These are phyloP conservation scores for Phaffia rhodozyma DNA, from an alignment of 1,284 basidiomycete genomes.

Conservation along the genomic window DNA sequence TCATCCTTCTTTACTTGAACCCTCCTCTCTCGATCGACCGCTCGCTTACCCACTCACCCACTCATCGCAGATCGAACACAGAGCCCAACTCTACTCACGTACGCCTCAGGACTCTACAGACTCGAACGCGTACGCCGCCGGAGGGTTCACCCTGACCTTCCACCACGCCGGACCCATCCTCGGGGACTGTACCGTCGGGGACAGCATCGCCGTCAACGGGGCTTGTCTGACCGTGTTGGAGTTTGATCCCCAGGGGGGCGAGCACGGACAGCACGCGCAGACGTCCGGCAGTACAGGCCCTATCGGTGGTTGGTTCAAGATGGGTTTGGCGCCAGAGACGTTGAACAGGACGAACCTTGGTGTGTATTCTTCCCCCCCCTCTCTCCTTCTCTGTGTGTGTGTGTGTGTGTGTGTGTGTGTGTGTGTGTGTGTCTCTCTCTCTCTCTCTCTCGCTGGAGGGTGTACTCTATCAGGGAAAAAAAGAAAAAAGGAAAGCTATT, in stretches of 20 bases:
- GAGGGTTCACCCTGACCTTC: slow-evolving; percentile 81
- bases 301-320: slow-evolving; percentile 78
- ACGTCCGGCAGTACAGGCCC: no score
- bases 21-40: background rate
- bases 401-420: background rate
- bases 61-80: slow-evolving; percentile 33
- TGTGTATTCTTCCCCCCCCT: slow-evolving; percentile 32
- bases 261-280: no score
- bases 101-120: slow-evolving; percentile 34
- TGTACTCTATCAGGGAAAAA: no score
- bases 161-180: slow-evolving; percentile 61
- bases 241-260: slow-evolving; percentile 47
- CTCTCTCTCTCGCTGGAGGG: background rate
- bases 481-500: no score
- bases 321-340: slow-evolving; percentile 93
- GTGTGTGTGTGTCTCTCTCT: background rate
- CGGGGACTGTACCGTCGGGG: slow-evolving; percentile 82
- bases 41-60: no score
- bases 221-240: slow-evolving; percentile 81
- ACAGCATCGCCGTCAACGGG: slow-evolving; percentile 82
- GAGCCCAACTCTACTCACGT: slow-evolving; percentile 29
- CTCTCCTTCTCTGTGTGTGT: background rate
- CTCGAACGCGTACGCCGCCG: no score
- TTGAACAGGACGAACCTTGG: slow-evolving; percentile 81
- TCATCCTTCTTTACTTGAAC: background rate